Base-by-base conservation (phyloP, 345 rosid species). In the Lumnitzera littorea region DNA sequence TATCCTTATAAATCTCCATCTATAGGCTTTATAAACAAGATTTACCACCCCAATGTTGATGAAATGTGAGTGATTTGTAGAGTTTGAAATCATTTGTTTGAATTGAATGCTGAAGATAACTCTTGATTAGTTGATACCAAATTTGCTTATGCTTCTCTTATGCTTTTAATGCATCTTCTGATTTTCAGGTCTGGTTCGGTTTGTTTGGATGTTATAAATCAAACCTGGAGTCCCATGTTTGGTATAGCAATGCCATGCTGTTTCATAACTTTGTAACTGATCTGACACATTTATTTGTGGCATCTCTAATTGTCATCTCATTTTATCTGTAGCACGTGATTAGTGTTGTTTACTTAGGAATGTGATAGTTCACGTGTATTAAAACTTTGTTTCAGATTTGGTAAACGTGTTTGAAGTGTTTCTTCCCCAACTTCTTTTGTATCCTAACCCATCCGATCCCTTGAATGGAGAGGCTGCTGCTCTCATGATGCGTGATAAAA, bases 1-100 rank as follows among this genome's bases (percentile, higher is more conserved):
- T 95, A 95, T 84, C 99, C 99, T 25, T 91, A 91, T 59, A 88
- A 91, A 81, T 91, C 99, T 68, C 99, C 99, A 41, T 95, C 99
- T 25, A 76, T 95, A 66, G 96, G 96, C 58, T 95, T 95, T 79
- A 71, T 88, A 51, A 91, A 90, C 73, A 95, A 88, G 73, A 91
- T 95, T 55, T 91, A 95, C 76, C 99, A 95, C 72, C 99, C 99
- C 2, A 95, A 95, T 74, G 96, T 95, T 36, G 99, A 95, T 81
- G 99, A 95, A 76, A 81, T 86, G 97, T 91, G 72, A 86, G 97
- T 76, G 62, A 46, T 13, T 43, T 59, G 29, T 56, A 29, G 46
- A 50, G 64, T 54, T 13, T 65, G 11, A 24, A 46, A 47, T 36
- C 10, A 36, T 36, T 36, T 36, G 43, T 4, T 36, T 36, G 10